These are phyloP conservation scores for Baorangia bicolor DNA, from an alignment of 768 basidiomycete species.

Conservation along the genomic window DNA sequence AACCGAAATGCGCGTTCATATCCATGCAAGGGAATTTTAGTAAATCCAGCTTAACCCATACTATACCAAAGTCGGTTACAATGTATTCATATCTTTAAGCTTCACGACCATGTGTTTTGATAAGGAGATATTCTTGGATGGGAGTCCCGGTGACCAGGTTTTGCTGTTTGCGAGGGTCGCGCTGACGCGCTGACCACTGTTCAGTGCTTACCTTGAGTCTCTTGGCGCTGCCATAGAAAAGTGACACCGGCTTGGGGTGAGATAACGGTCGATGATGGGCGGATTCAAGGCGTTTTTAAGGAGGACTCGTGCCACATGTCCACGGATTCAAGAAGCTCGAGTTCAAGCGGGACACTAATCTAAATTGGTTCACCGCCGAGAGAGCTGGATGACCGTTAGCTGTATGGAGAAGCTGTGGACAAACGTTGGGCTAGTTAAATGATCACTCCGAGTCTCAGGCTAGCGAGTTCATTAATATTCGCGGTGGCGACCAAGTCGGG, in stretches of 20 bases:
- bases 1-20: not conserved
- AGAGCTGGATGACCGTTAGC: no score
- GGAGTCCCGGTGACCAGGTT: not conserved
- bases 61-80: conserved; percentile 19
- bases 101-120: conserved; percentile 13
- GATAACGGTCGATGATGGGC: not conserved
- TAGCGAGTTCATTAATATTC: no score
- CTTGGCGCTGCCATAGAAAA: not conserved
- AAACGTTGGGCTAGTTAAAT: not conserved
- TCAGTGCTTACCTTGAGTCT: not conserved
- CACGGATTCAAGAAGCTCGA: no score
- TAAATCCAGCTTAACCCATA: conserved; percentile 3
- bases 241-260: not conserved
- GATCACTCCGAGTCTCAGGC: no score
- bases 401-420: no score
- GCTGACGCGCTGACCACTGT: conserved; percentile 8
- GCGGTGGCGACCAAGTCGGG: no score
- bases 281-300: not conserved
- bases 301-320: not conserved
- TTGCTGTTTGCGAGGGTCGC: not conserved
- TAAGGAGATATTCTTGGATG: conserved; percentile 24
- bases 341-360: not conserved
- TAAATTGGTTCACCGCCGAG: not conserved
- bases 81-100: not conserved
- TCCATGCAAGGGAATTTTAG: conserved; percentile 15